Evolutionary conservation across 225 moss, liverwort and hornwort genomes (phyloP).

Genomic region (Marchantia polymorpha): DNA sequence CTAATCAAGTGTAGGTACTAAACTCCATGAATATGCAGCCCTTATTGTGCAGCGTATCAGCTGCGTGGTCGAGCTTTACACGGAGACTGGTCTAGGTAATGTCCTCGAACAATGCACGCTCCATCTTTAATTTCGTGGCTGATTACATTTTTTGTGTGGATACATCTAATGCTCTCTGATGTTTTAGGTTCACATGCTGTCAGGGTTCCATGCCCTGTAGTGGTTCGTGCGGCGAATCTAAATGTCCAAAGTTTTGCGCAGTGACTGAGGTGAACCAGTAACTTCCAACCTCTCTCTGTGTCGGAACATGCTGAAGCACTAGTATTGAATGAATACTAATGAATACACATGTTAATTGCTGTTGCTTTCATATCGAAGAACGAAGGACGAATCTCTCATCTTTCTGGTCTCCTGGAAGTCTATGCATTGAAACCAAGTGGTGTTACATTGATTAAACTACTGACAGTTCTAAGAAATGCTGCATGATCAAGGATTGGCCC

Average conservation of each 20-base stretch:
- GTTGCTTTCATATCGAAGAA: not conserved
- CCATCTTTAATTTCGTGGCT: not conserved
- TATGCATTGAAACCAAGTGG: too few species aligned
- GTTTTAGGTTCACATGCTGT: slow-evolving; percentile 61
- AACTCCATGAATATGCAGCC: slow-evolving; percentile 42
- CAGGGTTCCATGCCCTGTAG: slow-evolving; percentile 87
- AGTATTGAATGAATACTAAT: not conserved
- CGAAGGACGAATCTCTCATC: not conserved
- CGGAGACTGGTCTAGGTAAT: slow-evolving; percentile 84
- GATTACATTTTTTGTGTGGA: not conserved
- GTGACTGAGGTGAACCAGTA: slow-evolving; percentile 55
- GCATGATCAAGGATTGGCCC: too few species aligned
- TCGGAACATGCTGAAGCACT: not conserved
- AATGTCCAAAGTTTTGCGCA: slow-evolving; percentile 70
- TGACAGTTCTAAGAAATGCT: too few species aligned
- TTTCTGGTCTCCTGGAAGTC: not conserved
- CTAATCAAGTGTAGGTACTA: not conserved
- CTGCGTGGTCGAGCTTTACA: slow-evolving; percentile 75
- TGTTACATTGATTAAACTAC: too few species aligned
- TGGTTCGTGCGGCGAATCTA: slow-evolving; percentile 72
- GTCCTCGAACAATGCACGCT: not conserved
- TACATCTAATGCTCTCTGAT: not conserved
- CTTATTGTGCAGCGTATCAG: slow-evolving; percentile 68
- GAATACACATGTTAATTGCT: not conserved
- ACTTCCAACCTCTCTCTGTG: not conserved